Evolutionary conservation across 2,329 filamentous ascomycete species (phyloP), one percentile per base, ranked within the genome.

Genomic region (Scedosporium dehoogii): DNA sequence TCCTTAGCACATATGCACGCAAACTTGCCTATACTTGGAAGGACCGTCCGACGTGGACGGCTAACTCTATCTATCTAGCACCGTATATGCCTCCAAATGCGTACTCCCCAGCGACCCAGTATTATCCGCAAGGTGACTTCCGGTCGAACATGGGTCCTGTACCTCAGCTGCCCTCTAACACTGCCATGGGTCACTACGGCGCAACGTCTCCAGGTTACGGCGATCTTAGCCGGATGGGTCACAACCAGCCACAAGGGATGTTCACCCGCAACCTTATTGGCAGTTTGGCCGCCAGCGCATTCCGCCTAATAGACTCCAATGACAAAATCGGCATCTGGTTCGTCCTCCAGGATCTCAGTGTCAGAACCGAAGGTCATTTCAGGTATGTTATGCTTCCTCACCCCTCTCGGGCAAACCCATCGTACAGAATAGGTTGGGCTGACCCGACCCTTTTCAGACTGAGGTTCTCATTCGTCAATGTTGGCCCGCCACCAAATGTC

Each of bases 261-360:
- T 96, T 93, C 71, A 97, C 92, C 0, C 81, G 93, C 60, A 99
- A 97, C 70, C 82, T 99, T 9, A 97, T 99, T 66, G 94, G 94
- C 1, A 96, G 90, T 72, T 79, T 96, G 60, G 88, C 91, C 5
- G 92, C 92, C 38, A 96, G 92, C 70, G 93, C 93, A 1, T 93
- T 92, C 71, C 85, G 88, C 38, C 81, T 97, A 61, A 87, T 85
- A 2, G 92, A 97, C 67, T 84, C 86, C 0, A 79, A 89, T 16
- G 88, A 91, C 66, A 90, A 91, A 72, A 85, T 90, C 59, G 93
- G 93, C 1, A 92, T 96, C 66, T 99, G 93, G 93, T 99, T 99
- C 70, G 90, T 99, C 56, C 79, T 97, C 61, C 93, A 97, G 73
- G 94, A 99, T 75, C 79, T 99, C 53, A 96, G 92, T 69, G 93